Base-by-base conservation (phyloP, 2,329 filamentous ascomycete genomes). In the Venturia nashicola region DNA sequence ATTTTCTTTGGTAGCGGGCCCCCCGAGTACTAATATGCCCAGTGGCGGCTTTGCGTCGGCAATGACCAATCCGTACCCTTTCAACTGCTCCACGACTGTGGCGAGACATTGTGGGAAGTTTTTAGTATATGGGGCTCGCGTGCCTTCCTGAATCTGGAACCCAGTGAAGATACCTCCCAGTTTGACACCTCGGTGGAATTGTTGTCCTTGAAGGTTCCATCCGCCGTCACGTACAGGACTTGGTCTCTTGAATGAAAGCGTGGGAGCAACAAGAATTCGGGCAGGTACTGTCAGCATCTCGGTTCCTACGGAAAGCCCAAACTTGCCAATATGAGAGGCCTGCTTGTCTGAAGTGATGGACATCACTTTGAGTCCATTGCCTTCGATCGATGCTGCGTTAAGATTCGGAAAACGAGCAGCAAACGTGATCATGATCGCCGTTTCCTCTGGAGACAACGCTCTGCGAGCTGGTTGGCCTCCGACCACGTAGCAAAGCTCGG, bases 271-370 rank as follows among this genome's bases (percentile, higher is more conserved):
- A 0, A 96, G 79, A 48, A 93, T 82, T 6, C 91, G 85, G 1
- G 84, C 92, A 0, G 79, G 78, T 0, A 96, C 88, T 0, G 88
- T 88, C 42, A 96, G 77, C 42, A 96, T 79, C 1, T 78, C 73
- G 14, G 82, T 80, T 7, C 77, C 79, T 3, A 91, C 80, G 1
- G 75, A 74, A 66, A 95, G 78, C 5, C 86, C 86, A 66, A 91
- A 94, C 36, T 62, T 62, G 32, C 34, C 61, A 46, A 82, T 72
- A n/a, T 81, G 76, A 0, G 74, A 66, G 46, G 1, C 75, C 69
- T 61, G 62, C n/a, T 44, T 12, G 18, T 32, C 55, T 0, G 71
- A 72, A 54, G 84, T 80, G 2, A 90, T 77, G 1, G 82, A 81
- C 27, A 93, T 77, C 5, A 84, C 76, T 20, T 76, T 67, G 32